Evolutionary conservation across 1,284 basidiomycete genomes (phyloP), one percentile per base, ranked within the genome.

Genomic region (Moesziomyces sp.): DNA sequence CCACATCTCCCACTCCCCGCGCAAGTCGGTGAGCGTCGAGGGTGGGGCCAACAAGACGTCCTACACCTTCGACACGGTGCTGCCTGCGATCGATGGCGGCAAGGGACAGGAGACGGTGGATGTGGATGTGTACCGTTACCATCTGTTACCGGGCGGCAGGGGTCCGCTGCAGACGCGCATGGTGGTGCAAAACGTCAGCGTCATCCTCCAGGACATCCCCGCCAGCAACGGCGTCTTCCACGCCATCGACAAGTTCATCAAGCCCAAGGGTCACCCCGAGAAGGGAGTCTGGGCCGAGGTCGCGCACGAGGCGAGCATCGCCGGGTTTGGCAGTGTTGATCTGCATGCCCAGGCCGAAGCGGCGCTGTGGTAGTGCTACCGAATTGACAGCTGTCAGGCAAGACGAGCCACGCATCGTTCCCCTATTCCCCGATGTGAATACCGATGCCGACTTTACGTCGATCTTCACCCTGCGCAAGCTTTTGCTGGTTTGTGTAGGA

Each of bases 161-260:
- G 85, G 85, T 5, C 85, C 65, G 82, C 86, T 82, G 75, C 87
- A 79, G 88, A 88, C 50, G 77, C 85, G 76, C 47, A 79, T 90
- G 65, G 86, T 84, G 67, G 89, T 89, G 54, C 89, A 91, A 61
- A 88, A 87, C 24, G 85, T 86, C 21, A 74, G 77, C 3, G 88
- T 88, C 35, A 76, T 82, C 19, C 73, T 87, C 9, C 84, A 87
- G 52, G 91, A 92, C 77, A 82, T 89, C 19, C 87, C 88, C 0
- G 86, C 87, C 8, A 82, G 88, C 38, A 91, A 92, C 74, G 91
- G 90, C 19, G 91, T 87, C 23, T 82, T 88, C 23, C 90, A 91
- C 79, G 84, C 88, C 26, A 73, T 91, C 35, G 83, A 86, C 50
- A 84, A 83, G n/a, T 54, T 79, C 16, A 30, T 79, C 46, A 58